Conservation (phyloP, 768 basidiomycete genomes). For the Chalciporus chontae region DNA sequence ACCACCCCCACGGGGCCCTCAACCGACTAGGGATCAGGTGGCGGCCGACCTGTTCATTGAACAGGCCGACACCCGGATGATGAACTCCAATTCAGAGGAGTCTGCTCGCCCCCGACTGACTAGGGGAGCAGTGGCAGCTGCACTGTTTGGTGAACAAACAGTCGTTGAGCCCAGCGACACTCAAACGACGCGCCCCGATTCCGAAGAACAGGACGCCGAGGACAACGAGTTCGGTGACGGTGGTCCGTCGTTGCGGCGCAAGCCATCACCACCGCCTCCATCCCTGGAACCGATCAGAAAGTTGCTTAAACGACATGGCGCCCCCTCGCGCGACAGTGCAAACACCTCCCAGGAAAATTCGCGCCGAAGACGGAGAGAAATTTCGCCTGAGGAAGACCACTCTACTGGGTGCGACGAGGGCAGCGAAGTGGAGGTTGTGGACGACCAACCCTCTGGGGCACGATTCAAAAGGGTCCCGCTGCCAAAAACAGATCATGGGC, state of each 20-base stretch:
- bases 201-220: constrained; percentile 5
- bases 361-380: constrained; percentile 6
- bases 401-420: constrained; percentile 12
- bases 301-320: constrained; percentile 5
- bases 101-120: background rate
- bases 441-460: constrained; percentile 15
- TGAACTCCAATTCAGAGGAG: constrained; percentile 9
- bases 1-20: background rate
- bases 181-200: constrained; percentile 2
- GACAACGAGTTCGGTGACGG: background rate
- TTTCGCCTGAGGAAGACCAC: constrained; percentile 7
- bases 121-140: background rate
- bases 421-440: constrained; percentile 3
- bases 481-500: constrained; percentile 32
- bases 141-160: background rate
- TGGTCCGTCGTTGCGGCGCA: constrained; percentile 2
- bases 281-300: constrained; percentile 16
- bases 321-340: constrained; percentile 3
- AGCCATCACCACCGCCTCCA: background rate
- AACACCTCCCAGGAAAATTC: background rate
- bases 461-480: constrained; percentile 28
- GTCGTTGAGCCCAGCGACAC: background rate
- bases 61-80: background rate
- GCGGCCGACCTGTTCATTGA: background rate
- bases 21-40: background rate